Conservation (phyloP, 1,284 basidiomycete species). For the Lentinus polychrous region DNA sequence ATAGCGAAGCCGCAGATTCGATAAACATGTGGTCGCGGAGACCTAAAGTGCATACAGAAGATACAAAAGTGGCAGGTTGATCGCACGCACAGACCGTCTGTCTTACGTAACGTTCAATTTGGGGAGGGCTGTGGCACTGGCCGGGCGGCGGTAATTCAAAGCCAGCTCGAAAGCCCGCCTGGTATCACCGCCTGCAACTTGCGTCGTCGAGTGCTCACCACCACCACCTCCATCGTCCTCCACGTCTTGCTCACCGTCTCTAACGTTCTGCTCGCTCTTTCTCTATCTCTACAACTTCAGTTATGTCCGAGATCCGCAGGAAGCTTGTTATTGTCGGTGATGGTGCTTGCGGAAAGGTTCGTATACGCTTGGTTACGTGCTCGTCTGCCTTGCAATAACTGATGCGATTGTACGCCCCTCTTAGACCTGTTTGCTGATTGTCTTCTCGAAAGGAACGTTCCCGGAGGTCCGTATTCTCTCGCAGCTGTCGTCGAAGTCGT, state of each 20-base stretch:
- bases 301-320: conserved; percentile 42
- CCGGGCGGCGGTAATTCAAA: conserved; percentile 1
- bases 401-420: conserved; percentile 6
- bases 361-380: conserved; percentile 1
- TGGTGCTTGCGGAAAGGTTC: conserved; percentile 54
- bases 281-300: conserved; percentile 9
- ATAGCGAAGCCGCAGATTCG: not conserved
- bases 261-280: conserved; percentile 12
- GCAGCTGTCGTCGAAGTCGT: not conserved
- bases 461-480: conserved; percentile 47
- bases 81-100: conserved; percentile 7
- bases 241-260: conserved; percentile 12
- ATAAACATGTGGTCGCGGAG: not conserved
- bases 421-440: conserved; percentile 55
- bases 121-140: conserved; percentile 4
- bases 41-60: not conserved
- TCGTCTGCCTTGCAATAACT: not conserved
- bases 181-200: conserved; percentile 3
- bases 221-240: conserved; percentile 10
- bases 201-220: conserved; percentile 9
- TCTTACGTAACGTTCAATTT: conserved; percentile 4
- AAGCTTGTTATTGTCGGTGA: conserved; percentile 55
- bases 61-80: not conserved
- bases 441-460: conserved; percentile 71
- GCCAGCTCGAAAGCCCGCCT: conserved; percentile 8